A percentile compares a stretch with the other conserved stretches of the same genome.
phyloP scores from a whole-genome alignment of 2,329 filamentous ascomycete species.

The Alternaria gansuensis region DNA sequence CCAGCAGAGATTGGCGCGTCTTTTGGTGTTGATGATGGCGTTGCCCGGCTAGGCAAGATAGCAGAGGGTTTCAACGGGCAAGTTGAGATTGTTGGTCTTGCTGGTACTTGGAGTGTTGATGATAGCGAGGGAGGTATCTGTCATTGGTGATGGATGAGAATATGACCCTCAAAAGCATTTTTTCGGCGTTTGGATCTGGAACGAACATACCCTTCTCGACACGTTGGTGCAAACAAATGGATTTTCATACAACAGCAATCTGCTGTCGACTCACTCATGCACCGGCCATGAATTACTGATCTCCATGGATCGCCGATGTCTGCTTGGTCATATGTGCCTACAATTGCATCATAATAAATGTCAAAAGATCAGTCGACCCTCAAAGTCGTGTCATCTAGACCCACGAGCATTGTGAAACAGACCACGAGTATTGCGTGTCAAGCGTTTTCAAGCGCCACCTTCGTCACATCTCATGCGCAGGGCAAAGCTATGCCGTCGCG shows the following conservation, averaged over 20 bases:
- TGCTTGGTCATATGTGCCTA: neutral
- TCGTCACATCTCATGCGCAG: slow-evolving; percentile 19
- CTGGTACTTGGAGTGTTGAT: slow-evolving; percentile 88
- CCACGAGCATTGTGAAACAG: neutral
- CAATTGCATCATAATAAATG: slow-evolving; percentile 12
- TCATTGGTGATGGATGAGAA: slow-evolving; percentile 15
- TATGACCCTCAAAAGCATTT: neutral
- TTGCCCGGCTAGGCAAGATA: slow-evolving; percentile 60
- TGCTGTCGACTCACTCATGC: neutral
- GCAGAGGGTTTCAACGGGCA: slow-evolving; percentile 64
- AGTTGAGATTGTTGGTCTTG: slow-evolving; percentile 73
- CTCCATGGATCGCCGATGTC: neutral
- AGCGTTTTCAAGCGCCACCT: slow-evolving; percentile 13
- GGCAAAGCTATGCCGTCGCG: slow-evolving; percentile 12
- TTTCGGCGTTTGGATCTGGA: slow-evolving; percentile 10
- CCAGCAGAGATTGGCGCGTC: slow-evolving; percentile 46
- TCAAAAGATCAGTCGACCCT: slow-evolving; percentile 3
- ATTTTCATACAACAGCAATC: neutral
- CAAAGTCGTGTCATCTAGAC: neutral
- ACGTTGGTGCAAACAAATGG: neutral
- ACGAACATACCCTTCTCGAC: slow-evolving; percentile 11
- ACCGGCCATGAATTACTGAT: neutral
- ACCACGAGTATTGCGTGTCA: slow-evolving; percentile 2
- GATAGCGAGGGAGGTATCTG: slow-evolving; percentile 71
- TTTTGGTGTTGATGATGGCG: slow-evolving; percentile 43